A percentile compares a stretch with the other conserved stretches of the same genome.
These are phyloP conservation scores for Lindgomyces ingoldianus DNA, from an alignment of 495 filamentous ascomycete species.

Conservation along the genomic window DNA sequence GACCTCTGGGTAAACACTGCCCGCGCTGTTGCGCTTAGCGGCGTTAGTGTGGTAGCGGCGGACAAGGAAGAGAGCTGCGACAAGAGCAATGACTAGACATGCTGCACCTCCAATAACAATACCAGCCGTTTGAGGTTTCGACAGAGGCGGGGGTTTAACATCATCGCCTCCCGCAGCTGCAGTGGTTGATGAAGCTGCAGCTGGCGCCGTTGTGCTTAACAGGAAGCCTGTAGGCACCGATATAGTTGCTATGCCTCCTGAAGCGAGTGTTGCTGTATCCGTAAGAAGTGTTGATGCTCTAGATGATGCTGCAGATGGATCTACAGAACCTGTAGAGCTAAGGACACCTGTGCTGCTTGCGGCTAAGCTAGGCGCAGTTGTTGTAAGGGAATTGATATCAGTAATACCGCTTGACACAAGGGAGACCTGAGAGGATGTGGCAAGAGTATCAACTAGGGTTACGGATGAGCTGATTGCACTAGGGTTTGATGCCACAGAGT, in stretches of 20 bases:
- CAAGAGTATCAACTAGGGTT: background rate
- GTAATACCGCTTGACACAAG: background rate
- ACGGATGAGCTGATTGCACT: background rate
- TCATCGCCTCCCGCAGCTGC: slow-evolving; percentile 5
- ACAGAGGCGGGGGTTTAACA: slow-evolving; percentile 12
- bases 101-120: slow-evolving; percentile 28
- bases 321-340: background rate
- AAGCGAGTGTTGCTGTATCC: background rate
- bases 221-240: background rate
- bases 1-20: slow-evolving; percentile 31
- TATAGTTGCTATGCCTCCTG: background rate
- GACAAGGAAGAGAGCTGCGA: slow-evolving; percentile 27
- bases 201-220: background rate
- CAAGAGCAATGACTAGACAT: slow-evolving; percentile 28
- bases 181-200: slow-evolving; percentile 13
- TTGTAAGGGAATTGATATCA: background rate
- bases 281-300: background rate
- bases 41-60: slow-evolving; percentile 25
- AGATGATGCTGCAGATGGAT: background rate
- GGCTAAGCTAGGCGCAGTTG: background rate
- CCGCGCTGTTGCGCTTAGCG: slow-evolving; percentile 8
- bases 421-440: background rate
- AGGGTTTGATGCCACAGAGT: background rate
- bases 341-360: background rate
- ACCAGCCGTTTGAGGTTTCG: slow-evolving; percentile 28